phyloP scores from a whole-genome alignment of 2,329 filamentous ascomycete species.

The Colletotrichum destructivum region DNA sequence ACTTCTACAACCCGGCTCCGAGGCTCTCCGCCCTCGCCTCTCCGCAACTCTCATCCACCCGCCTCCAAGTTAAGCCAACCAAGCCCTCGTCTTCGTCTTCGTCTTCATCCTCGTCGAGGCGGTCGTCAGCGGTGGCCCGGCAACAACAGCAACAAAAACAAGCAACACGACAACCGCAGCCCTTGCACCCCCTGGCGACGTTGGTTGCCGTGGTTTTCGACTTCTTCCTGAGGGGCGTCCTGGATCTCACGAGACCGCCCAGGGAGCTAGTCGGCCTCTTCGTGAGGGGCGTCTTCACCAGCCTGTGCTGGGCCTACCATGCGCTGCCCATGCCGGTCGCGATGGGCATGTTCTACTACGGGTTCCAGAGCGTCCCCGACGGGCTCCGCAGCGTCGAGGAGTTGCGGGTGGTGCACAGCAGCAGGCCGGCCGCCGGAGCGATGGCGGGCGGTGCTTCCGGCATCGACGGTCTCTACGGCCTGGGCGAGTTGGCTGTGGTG shows the following conservation, averaged over 20 bases:
- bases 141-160: conserved; percentile 20
- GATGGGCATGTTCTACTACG: conserved; percentile 37
- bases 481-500: conserved; percentile 37
- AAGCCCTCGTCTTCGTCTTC: background rate
- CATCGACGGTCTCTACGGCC: conserved; percentile 35
- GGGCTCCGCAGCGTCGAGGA: conserved; percentile 32
- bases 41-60: conserved; percentile 21
- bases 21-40: conserved; percentile 38
- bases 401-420: conserved; percentile 22
- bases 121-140: conserved; percentile 25
- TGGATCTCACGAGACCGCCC: conserved; percentile 36
- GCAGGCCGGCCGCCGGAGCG: conserved; percentile 5
- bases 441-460: conserved; percentile 14
- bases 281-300: conserved; percentile 32
- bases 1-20: conserved; percentile 35
- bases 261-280: conserved; percentile 32
- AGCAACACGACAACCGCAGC: conserved; percentile 6
- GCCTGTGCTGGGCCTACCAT: conserved; percentile 35
- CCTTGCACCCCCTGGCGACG: conserved; percentile 30
- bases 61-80: conserved; percentile 32
- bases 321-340: conserved; percentile 36
- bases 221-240: conserved; percentile 31
- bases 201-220: conserved; percentile 36
- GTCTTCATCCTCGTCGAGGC: conserved; percentile 9
- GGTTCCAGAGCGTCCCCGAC: conserved; percentile 37